Conservation (phyloP, 2,329 filamentous ascomycete species). For the Botryotinia globosa region DNA sequence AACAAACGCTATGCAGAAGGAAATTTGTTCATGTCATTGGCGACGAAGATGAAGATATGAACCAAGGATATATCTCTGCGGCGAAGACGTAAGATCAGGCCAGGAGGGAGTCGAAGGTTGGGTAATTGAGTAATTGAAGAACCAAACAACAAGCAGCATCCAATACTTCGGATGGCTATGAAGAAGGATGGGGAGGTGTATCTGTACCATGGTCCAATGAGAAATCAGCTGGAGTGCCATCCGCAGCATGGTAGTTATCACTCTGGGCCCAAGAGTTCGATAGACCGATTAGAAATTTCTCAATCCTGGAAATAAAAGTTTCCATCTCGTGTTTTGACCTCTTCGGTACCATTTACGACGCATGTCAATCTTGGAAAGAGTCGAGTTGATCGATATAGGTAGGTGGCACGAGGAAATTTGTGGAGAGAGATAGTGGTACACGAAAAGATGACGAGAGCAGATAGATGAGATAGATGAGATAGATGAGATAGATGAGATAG, state of each 20-base stretch:
- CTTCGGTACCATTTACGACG: conserved; percentile 2
- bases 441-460: background rate
- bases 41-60: background rate
- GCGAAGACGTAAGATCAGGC: background rate
- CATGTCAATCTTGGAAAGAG: background rate
- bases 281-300: background rate
- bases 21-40: background rate
- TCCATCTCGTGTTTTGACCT: background rate
- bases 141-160: background rate
- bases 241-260: background rate
- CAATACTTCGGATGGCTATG: background rate
- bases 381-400: background rate
- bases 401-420: background rate
- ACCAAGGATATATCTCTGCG: background rate
- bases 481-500: background rate
- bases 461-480: background rate
- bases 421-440: background rate
- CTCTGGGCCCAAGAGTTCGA: background rate
- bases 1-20: background rate
- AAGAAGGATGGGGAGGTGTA: background rate
- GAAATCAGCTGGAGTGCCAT: background rate
- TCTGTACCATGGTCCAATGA: background rate
- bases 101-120: background rate
- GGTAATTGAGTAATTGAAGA: background rate
- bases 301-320: background rate